Evolutionary conservation across 495 filamentous ascomycete species (phyloP), one percentile per base, ranked within the genome.

Genomic region (Staphylotrichum tortipilum): DNA sequence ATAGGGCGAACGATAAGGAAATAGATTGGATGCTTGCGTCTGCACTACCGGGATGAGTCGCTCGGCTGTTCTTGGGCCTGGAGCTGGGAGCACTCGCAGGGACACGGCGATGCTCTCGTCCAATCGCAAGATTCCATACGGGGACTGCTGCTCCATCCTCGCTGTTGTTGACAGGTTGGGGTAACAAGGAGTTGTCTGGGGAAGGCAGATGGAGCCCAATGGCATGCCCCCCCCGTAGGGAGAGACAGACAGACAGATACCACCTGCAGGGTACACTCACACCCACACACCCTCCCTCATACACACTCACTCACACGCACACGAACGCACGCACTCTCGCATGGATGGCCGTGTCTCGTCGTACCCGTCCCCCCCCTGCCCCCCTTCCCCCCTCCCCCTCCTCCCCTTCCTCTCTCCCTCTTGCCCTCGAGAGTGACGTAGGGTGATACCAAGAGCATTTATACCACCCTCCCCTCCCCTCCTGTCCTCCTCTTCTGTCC

Each of bases 141-240:
- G 6, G 6, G 26, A 10, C 6, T 5, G 10, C 26, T 7, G 2
- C 26, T 28, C 26, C 26, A 28, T 28, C 26, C 10, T 10, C 26
- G 6, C 6, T 5, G 21, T 18, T 15, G 31, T 46, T 18, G 31
- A 46, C 44, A 37, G 22, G 33, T 36, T 47, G 33, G 44, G 44
- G 44, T 47, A 47, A 9, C 33, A 36, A 22, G 31, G 44, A 37
- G 31, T 19, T 22, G 31, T 29, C 44, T 37, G 44, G 44, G 44
- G 44, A 47, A 37, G 8, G 7, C 2, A 12, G 31, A 47, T 47
- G 31, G 44, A 28, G 15, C 19, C 31, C 17, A 28, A 28, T n/a
- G n/a, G n/a, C 6, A 28, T 28, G 26, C 26, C 10, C 10, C 26
- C 26, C 26, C 26, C 6, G 26, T n/a, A n/a, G n/a, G n/a, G n/a